Base-by-base conservation (phyloP, 1,284 basidiomycete genomes). In the Sporisorium exsertum region DNA sequence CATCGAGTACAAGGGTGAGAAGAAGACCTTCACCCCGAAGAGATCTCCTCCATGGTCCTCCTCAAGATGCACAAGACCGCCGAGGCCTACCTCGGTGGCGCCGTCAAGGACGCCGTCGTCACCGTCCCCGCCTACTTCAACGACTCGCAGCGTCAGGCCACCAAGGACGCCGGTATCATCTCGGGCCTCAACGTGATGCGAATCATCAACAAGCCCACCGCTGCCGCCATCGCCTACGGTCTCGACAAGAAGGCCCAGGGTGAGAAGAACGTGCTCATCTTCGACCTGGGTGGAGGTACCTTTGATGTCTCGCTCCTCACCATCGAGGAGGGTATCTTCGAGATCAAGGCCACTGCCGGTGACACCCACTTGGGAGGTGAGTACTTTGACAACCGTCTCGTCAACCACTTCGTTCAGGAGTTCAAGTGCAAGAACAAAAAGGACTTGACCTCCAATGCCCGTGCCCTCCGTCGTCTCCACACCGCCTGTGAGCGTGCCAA, bases 401-500 rank as follows among this genome's bases (percentile, higher is more conserved):
- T 98, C 87, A 95, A 95, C 88, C 94, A 97, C 91, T 97, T 99
- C 86, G 92, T 94, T 73, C 93, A 95, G 87, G 95, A 98, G 88
- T 98, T 97, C 91, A 97, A 97, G 91, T 91, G 94, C 87, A 97
- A 97, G 90, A 92, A 94, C 91, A 97, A 97, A 91, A 95, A 95
- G 89, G 93, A 98, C 87, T 88, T 98, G 64, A 94, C 94, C 54
- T 88, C 90, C 75, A 96, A 97, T 89, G 90, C 94, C 69, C 94
- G 96, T 90, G 95, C 96, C 62, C 92, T 97, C 81, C 94, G 95
- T 88, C 95, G 95, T 89, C 92, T 99, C 82, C 93, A 95, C 79
- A 96, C 94, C 71, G 95, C 96, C 84, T 97, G 95, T 88, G 96
- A 98, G 89, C 94, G 95, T 89, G 96, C 96, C 70, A 99, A 99